A percentile compares a stretch with the other conserved stretches of the same genome.
Conservation (phyloP, 2,329 filamentous ascomycete genomes). For the Coniochaeta hoffmannii region DNA sequence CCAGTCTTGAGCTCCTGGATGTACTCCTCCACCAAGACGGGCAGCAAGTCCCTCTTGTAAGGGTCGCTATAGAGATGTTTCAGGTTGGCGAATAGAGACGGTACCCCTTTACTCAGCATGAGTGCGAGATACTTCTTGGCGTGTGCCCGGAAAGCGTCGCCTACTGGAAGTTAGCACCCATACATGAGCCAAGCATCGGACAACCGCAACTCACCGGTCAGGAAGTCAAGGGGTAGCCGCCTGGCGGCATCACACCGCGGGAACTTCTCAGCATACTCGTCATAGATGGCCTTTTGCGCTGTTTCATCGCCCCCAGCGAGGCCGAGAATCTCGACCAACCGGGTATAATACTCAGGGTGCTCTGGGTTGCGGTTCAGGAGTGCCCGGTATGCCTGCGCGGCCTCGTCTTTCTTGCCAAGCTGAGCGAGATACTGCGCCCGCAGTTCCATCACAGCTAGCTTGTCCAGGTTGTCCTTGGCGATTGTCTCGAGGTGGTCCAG, state of each 20-base stretch:
- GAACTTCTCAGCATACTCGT: constrained; percentile 73
- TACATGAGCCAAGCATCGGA: not conserved
- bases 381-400: constrained; percentile 70
- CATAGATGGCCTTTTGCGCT: constrained; percentile 62
- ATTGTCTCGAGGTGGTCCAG: constrained; percentile 77
- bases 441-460: constrained; percentile 76
- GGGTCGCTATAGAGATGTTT: constrained; percentile 82
- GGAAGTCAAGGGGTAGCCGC: constrained; percentile 82
- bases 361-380: constrained; percentile 85
- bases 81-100: constrained; percentile 93
- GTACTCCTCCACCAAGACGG: constrained; percentile 72
- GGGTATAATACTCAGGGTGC: constrained; percentile 77
- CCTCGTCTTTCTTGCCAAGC: constrained; percentile 71
- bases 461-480: constrained; percentile 73
- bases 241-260: constrained; percentile 78
- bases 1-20: constrained; percentile 46
- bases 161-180: constrained; percentile 28
- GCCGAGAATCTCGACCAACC: constrained; percentile 61
- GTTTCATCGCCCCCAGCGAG: constrained; percentile 50
- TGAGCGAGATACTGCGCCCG: constrained; percentile 77
- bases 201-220: constrained; percentile 51
- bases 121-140: constrained; percentile 72
- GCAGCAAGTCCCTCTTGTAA: constrained; percentile 70
- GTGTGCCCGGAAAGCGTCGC: constrained; percentile 71
- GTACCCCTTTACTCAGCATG: constrained; percentile 88